These are phyloP conservation scores for Paxillus rubicundulus DNA, from an alignment of 768 basidiomycete species.

Conservation along the genomic window DNA sequence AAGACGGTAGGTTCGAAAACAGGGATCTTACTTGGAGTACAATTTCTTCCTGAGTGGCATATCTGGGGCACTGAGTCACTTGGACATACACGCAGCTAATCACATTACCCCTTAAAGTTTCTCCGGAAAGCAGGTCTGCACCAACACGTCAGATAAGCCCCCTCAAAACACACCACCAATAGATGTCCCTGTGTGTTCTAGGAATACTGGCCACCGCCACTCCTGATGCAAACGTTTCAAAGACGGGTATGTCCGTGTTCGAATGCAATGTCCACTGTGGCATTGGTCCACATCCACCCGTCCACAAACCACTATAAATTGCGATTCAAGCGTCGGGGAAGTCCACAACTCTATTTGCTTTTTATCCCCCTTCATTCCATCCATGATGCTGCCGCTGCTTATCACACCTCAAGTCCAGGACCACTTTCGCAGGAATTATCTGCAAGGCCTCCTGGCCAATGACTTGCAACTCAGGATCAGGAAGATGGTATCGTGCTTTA, in stretches of 20 bases:
- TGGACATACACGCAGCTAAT: not conserved
- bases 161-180: not conserved
- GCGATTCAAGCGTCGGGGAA: not conserved
- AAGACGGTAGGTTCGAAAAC: not conserved
- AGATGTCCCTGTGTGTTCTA: not conserved
- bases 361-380: not conserved
- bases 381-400: slow-evolving; percentile 7
- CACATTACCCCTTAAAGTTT: not conserved
- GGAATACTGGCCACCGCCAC: slow-evolving; percentile 2
- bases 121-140: not conserved
- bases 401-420: slow-evolving; percentile 1
- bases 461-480: slow-evolving; percentile 16
- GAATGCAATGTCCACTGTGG: slow-evolving; percentile 20
- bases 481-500: slow-evolving; percentile 20
- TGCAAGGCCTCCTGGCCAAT: slow-evolving; percentile 5
- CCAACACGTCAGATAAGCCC: not conserved
- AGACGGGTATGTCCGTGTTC: slow-evolving; percentile 22
- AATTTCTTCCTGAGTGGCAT: not conserved
- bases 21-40: not conserved
- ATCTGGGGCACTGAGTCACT: not conserved
- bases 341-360: not conserved
- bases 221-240: slow-evolving; percentile 2
- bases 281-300: slow-evolving; percentile 23
- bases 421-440: slow-evolving; percentile 14
- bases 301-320: slow-evolving; percentile 17